Percentiles rank a stretch among this genome's conserved stretches.
Conservation (phyloP, 2,329 filamentous ascomycete genomes). For the Colletotrichum theobromicola region DNA sequence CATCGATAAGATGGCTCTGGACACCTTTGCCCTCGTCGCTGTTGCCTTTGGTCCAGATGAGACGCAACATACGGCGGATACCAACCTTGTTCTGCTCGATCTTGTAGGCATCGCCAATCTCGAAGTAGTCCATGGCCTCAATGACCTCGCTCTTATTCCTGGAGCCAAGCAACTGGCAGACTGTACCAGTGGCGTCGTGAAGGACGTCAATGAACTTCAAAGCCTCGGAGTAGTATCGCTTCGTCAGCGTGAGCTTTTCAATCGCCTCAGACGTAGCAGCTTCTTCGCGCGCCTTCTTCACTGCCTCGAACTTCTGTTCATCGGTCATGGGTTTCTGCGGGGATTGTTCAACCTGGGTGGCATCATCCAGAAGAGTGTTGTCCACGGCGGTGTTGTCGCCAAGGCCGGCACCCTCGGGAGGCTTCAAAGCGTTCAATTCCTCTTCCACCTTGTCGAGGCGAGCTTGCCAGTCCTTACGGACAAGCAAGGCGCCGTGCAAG, state of each 20-base stretch:
- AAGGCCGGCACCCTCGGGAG: constrained; percentile 76
- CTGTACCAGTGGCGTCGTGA: constrained; percentile 78
- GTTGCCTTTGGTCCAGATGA: constrained; percentile 99
- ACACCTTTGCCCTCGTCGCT: constrained; percentile 99
- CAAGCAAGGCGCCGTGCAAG: constrained; percentile 87
- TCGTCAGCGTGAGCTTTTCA: constrained; percentile 84
- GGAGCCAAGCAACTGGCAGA: constrained; percentile 88
- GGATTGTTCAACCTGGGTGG: constrained; percentile 75
- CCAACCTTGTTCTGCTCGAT: constrained; percentile 91
- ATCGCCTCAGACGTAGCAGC: constrained; percentile 89
- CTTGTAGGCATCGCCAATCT: constrained; percentile 93
- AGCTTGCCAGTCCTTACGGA: constrained; percentile 83
- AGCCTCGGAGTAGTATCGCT: constrained; percentile 91
- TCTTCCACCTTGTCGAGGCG: constrained; percentile 83
- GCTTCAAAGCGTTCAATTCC: constrained; percentile 81
- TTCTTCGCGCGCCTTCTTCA: constrained; percentile 84
- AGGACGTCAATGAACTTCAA: constrained; percentile 92
- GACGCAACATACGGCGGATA: constrained; percentile 91
- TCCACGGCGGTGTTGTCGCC: constrained; percentile 77
- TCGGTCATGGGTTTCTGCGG: constrained; percentile 73
- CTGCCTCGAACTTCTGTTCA: constrained; percentile 74
- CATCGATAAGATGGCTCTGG: constrained; percentile 94
- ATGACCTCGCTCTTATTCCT: constrained; percentile 99
- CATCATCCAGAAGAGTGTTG: constrained; percentile 82
- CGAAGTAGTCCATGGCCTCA: constrained; percentile 98